Evolutionary conservation across 441 rosid species (phyloP), one percentile per base, ranked within the genome.

Genomic region (Bruguiera hainesii): DNA sequence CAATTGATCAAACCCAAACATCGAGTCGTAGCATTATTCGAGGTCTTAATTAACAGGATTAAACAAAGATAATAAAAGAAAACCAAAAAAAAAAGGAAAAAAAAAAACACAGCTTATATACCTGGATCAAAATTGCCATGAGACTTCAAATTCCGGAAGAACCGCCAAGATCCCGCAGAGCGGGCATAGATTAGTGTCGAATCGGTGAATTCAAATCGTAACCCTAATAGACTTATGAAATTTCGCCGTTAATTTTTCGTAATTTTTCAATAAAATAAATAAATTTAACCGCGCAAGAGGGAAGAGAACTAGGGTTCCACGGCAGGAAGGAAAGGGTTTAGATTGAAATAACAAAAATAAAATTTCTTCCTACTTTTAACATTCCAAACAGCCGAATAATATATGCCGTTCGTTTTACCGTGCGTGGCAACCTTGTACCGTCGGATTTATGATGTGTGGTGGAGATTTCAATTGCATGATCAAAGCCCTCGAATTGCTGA

Each of bases 231-330:
- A 85, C 64, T 80, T 56, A 67, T 67, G 64, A 72, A 71, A 71
- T 79, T 77, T 66, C 61, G 59, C 42, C 61, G 74, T 70, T 68
- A 75, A 65, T 81, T 71, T 82, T 51, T 62, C 35, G 72, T 68
- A 63, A 76, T 71, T 71, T 76, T 84, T 66, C 67, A 75, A 55
- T 56, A 55, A 66, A 72, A 60, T 30, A 56, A 55, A 37, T 73
- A 73, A 69, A 72, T 77, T 79, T 75, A 71, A 81, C 79, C 90
- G 88, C 61, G 76, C 74, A 63, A 66, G 76, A 83, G 63, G 73
- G 80, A 62, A 64, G 65, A 71, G 82, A 71, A 81, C 92, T 85
- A 85, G 96, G 96, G 85, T 78, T 76, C 73, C 84, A 80, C 81
- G 70, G 78, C 74, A 60, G 31, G 67, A 51, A 62, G 18, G 83